Percentiles rank a stretch among this genome's conserved stretches.
phyloP scores from a whole-genome alignment of 805 yeast species.

The Hanseniaspora lindneri region DNA sequence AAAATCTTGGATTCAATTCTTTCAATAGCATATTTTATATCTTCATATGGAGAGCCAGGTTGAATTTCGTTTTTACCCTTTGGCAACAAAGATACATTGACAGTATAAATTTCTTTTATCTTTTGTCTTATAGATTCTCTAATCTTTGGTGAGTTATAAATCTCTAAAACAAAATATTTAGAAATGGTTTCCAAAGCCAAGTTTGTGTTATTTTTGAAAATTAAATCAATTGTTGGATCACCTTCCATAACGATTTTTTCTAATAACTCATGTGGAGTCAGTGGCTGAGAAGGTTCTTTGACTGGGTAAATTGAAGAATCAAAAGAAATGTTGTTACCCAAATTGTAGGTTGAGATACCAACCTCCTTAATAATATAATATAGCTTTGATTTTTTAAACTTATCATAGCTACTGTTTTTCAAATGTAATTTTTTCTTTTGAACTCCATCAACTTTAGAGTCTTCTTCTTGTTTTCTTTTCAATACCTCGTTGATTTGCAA shows the following conservation, averaged over 20 bases:
- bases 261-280: constrained; percentile 52
- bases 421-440: constrained; percentile 41
- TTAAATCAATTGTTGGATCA: constrained; percentile 28
- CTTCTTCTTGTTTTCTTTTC: constrained; percentile 23
- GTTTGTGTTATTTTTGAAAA: constrained; percentile 41
- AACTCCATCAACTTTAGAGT: constrained; percentile 16
- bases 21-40: constrained; percentile 81
- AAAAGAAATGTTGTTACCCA: constrained; percentile 69
- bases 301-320: constrained; percentile 59
- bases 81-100: constrained; percentile 69
- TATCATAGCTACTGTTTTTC: constrained; percentile 51
- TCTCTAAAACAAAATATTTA: constrained; percentile 64
- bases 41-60: constrained; percentile 68
- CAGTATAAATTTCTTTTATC: constrained; percentile 49
- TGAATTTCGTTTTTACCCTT: constrained; percentile 72
- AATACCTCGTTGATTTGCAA: constrained; percentile 30
- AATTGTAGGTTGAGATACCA: constrained; percentile 68
- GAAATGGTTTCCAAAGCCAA: constrained; percentile 64
- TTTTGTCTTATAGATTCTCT: constrained; percentile 58
- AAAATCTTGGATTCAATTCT: constrained; percentile 66
- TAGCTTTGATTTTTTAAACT: constrained; percentile 51
- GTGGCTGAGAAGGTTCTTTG: constrained; percentile 45
- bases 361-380: constrained; percentile 55
- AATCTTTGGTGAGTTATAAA: constrained; percentile 68
- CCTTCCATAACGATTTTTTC: constrained; percentile 27